Percentiles rank a stretch among this genome's conserved stretches.
phyloP scores from a whole-genome alignment of 2,329 filamentous ascomycete species.

The Paecilomyces sp. region DNA sequence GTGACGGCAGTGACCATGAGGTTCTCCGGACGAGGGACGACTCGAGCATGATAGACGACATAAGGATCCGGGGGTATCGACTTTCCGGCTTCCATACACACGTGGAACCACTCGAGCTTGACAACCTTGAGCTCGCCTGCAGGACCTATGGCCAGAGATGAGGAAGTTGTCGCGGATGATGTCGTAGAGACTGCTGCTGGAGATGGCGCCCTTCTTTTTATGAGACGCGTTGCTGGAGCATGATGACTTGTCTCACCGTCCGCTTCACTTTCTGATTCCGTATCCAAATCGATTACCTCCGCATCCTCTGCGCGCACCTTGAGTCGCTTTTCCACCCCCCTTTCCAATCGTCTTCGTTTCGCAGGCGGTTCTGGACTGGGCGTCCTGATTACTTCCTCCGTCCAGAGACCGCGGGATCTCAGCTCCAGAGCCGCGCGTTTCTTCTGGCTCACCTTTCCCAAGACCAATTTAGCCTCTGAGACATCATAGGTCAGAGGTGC shows the following conservation, averaged over 20 bases:
- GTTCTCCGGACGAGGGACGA: slow-evolving; percentile 28
- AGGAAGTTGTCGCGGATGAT: slow-evolving; percentile 1
- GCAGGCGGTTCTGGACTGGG: slow-evolving; percentile 8
- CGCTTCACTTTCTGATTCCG: slow-evolving; percentile 23
- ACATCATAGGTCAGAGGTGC: slow-evolving; percentile 64
- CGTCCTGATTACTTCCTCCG: slow-evolving; percentile 24
- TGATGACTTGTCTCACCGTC: slow-evolving; percentile 11
- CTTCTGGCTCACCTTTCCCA: slow-evolving; percentile 65
- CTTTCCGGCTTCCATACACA: slow-evolving; percentile 36
- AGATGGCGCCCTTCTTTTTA: neutral
- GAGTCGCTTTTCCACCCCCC: neutral
- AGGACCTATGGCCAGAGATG: neutral
- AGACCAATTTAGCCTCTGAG: slow-evolving; percentile 62
- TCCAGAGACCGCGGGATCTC: slow-evolving; percentile 55
- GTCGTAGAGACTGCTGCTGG: neutral
- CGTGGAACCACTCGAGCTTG: slow-evolving; percentile 47
- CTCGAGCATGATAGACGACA: slow-evolving; percentile 45
- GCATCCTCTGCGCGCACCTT: neutral
- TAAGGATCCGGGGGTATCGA: slow-evolving; percentile 43
- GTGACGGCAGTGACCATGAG: neutral
- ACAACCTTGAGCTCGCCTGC: slow-evolving; percentile 42
- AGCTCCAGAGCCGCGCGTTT: slow-evolving; percentile 73
- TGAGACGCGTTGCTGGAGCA: slow-evolving; percentile 5
- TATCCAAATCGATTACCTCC: slow-evolving; percentile 21
- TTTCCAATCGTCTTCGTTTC: slow-evolving; percentile 21